Conservation (phyloP, 2,329 filamentous ascomycete genomes). For the Neofusicoccum cordaticola region DNA sequence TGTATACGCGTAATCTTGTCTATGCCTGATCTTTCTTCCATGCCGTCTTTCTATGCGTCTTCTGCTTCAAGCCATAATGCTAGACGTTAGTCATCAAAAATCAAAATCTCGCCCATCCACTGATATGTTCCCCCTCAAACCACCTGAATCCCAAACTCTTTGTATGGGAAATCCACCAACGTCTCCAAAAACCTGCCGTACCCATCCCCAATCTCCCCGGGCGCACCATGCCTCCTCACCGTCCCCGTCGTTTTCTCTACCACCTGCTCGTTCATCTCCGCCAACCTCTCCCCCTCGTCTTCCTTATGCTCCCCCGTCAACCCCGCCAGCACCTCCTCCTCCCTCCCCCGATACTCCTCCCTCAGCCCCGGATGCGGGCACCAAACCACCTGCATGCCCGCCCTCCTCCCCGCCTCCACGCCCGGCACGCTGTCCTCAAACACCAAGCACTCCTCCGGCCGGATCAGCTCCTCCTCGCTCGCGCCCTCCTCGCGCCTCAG, state of each 20-base stretch:
- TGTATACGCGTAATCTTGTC: too few relatives aligned
- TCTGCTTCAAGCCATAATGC: too few relatives aligned
- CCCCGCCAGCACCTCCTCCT: slow-evolving; percentile 80
- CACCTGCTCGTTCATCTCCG: slow-evolving; percentile 34
- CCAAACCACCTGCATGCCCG: slow-evolving; percentile 95
- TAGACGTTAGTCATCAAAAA: too few relatives aligned
- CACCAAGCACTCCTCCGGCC: slow-evolving; percentile 84
- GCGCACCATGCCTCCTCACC: slow-evolving; percentile 44
- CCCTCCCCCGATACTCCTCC: slow-evolving; percentile 71
- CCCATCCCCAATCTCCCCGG: slow-evolving; percentile 59
- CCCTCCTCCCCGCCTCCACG: slow-evolving; percentile 83
- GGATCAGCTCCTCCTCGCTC: slow-evolving; percentile 61
- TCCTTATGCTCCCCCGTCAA: slow-evolving; percentile 68
- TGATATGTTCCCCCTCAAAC: neutral
- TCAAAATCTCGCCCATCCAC: neutral
- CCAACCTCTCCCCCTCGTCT: slow-evolving; percentile 29
- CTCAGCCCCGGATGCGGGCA: slow-evolving; percentile 77
- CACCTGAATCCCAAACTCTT: slow-evolving; percentile 53
- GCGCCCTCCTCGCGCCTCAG: slow-evolving; percentile 51
- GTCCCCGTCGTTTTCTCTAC: slow-evolving; percentile 34
- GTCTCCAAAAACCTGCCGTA: slow-evolving; percentile 54
- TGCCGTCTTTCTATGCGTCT: too few relatives aligned
- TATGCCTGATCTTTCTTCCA: too few relatives aligned
- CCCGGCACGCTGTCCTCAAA: slow-evolving; percentile 96
- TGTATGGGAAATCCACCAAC: slow-evolving; percentile 60